phyloP scores from a whole-genome alignment of 164 flowering plant genomes.

The Macadamia tetraphylla region DNA sequence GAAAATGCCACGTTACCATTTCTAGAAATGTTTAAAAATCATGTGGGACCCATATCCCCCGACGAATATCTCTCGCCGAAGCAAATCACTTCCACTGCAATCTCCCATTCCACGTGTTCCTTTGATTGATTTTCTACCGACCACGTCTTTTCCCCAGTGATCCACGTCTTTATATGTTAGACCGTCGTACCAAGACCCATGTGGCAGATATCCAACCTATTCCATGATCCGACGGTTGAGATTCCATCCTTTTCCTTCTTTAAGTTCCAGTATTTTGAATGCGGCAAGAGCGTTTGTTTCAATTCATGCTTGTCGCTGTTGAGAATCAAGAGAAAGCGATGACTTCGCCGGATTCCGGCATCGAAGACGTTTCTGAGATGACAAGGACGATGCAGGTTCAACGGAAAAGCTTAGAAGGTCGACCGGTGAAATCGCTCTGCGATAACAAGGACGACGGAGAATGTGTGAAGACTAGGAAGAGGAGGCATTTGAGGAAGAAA shows the following conservation, averaged over 20 bases:
- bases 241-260: conserved; percentile 5
- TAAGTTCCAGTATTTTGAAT: neutral
- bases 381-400: conserved; percentile 18
- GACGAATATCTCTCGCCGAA: neutral
- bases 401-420: conserved; percentile 28
- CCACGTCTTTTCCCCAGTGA: conserved; percentile 32
- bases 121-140: conserved; percentile 14
- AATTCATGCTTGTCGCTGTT: neutral
- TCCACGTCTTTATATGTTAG: conserved; percentile 6
- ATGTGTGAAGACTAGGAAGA: neutral
- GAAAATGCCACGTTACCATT: neutral
- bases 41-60: neutral
- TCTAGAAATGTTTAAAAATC: neutral
- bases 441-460: neutral
- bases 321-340: neutral
- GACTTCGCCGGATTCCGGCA: neutral
- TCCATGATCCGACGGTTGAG: conserved; percentile 11
- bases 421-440: conserved; percentile 17
- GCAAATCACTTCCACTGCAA: neutral
- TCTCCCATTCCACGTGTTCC: conserved; percentile 24
- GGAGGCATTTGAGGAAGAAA: no score
- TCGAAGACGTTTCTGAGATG: no score
- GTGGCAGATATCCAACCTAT: conserved; percentile 17
- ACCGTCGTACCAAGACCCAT: conserved; percentile 5
- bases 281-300: neutral